A percentile compares a stretch with the other conserved stretches of the same genome.
phyloP scores from a whole-genome alignment of 1,139 yeast species.

The Geotrichum candidum region DNA sequence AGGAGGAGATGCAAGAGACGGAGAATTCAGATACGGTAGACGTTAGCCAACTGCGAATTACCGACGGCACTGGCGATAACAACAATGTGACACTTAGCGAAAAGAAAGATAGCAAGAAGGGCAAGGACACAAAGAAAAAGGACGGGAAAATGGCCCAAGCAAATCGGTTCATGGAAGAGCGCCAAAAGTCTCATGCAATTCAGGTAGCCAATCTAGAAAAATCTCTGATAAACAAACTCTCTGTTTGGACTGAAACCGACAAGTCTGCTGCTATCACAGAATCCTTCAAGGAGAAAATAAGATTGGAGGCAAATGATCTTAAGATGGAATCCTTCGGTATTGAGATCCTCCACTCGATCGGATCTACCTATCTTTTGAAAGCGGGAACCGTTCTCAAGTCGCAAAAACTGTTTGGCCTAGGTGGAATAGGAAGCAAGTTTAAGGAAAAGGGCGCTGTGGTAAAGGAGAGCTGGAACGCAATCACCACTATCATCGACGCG shows the following conservation, averaged over 20 bases:
- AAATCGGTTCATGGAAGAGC: constrained; percentile 75
- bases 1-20: constrained; percentile 73
- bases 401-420: constrained; percentile 71
- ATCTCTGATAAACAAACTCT: constrained; percentile 58
- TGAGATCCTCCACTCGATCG: constrained; percentile 83
- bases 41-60: not conserved
- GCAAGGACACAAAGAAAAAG: constrained; percentile 37
- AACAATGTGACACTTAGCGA: constrained; percentile 29
- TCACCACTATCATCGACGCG: constrained; percentile 83
- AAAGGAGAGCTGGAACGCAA: constrained; percentile 79
- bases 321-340: constrained; percentile 93
- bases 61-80: not conserved
- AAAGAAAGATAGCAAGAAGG: constrained; percentile 35
- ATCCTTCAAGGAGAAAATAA: constrained; percentile 64
- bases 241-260: constrained; percentile 79
- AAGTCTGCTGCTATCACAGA: constrained; percentile 60
- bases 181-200: constrained; percentile 62
- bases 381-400: constrained; percentile 54
- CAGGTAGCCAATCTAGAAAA: constrained; percentile 60
- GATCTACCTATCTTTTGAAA: constrained; percentile 67
- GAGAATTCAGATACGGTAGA: constrained; percentile 41
- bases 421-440: constrained; percentile 77
- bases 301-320: constrained; percentile 76
- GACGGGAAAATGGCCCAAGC: constrained; percentile 54
- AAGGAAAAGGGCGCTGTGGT: constrained; percentile 83